Percentiles rank a stretch among this genome's conserved stretches.
These are phyloP conservation scores for Aspergillus sparsus DNA, from an alignment of 495 filamentous ascomycete genomes.

Conservation along the genomic window DNA sequence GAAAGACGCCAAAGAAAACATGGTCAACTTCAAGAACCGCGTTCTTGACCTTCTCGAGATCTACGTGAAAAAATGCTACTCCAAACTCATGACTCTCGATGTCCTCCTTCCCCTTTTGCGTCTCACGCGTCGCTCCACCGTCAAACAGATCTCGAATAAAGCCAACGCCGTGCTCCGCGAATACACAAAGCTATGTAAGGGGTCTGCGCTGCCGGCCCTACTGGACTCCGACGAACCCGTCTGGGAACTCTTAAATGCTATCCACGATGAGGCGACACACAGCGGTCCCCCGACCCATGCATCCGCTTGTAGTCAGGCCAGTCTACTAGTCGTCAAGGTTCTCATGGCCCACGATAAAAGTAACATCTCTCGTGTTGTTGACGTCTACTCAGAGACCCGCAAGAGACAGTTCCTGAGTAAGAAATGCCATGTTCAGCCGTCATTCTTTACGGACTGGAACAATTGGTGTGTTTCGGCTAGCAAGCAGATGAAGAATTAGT, in stretches of 20 bases:
- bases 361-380: slow-evolving; percentile 49
- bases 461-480: slow-evolving; percentile 61
- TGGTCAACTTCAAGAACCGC: slow-evolving; percentile 92
- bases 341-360: slow-evolving; percentile 53
- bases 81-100: slow-evolving; percentile 62
- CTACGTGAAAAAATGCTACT: slow-evolving; percentile 77
- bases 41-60: slow-evolving; percentile 85
- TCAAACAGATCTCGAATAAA: slow-evolving; percentile 72
- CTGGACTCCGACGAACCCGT: slow-evolving; percentile 43
- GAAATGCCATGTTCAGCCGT: slow-evolving; percentile 58
- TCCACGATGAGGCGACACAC: slow-evolving; percentile 72
- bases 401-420: slow-evolving; percentile 56
- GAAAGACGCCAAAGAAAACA: slow-evolving; percentile 82
- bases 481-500: slow-evolving; percentile 46
- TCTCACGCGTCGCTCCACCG: slow-evolving; percentile 60
- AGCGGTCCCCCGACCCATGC: slow-evolving; percentile 60
- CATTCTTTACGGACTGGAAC: slow-evolving; percentile 68
- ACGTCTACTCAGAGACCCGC: slow-evolving; percentile 59
- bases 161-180: slow-evolving; percentile 66
- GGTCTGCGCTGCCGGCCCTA: slow-evolving; percentile 46
- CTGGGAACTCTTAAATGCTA: slow-evolving; percentile 59
- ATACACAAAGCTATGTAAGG: slow-evolving; percentile 70
- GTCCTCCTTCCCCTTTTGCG: slow-evolving; percentile 66
- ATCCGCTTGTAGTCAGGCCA: slow-evolving; percentile 61
- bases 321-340: slow-evolving; percentile 62